Conservation (phyloP, 345 rosid genomes). For the Rhodamnia rubescens region DNA sequence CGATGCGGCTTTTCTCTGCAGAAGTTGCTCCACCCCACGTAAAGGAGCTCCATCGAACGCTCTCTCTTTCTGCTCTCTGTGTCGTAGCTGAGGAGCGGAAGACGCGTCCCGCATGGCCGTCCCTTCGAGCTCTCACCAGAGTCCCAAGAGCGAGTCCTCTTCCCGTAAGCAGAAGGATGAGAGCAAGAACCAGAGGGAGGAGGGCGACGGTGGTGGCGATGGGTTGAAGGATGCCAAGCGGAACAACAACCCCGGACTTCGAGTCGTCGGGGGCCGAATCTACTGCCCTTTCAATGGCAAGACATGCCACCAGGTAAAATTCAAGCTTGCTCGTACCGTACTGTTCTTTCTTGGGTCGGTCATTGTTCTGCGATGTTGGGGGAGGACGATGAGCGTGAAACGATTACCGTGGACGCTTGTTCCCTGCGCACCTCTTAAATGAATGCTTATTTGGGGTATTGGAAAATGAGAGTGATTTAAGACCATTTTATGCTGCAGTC, state of each 20-base stretch:
- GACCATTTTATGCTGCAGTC: neutral
- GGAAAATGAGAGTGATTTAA: neutral
- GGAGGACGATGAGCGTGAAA: neutral
- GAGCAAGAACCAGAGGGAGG: neutral
- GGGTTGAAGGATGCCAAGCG: neutral
- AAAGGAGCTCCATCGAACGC: neutral
- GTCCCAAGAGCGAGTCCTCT: neutral
- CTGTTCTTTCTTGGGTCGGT: neutral
- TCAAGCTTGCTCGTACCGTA: neutral
- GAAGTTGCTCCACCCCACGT: neutral
- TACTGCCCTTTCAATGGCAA: conserved; percentile 55
- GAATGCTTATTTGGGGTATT: neutral
- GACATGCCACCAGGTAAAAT: conserved; percentile 67
- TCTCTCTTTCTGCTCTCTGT: neutral
- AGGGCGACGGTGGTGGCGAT: neutral
- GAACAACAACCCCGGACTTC: conserved; percentile 31
- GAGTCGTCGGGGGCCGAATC: conserved; percentile 32
- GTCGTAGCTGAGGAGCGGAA: neutral
- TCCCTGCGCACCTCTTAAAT: neutral
- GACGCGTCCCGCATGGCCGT: neutral
- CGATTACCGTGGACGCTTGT: neutral
- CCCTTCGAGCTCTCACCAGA: neutral
- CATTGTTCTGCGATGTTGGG: neutral
- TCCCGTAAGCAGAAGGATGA: neutral
- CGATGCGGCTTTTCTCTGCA: neutral